These are phyloP conservation scores for Vitis hybrid DNA, from an alignment of 177 flowering plant species.

Conservation along the genomic window DNA sequence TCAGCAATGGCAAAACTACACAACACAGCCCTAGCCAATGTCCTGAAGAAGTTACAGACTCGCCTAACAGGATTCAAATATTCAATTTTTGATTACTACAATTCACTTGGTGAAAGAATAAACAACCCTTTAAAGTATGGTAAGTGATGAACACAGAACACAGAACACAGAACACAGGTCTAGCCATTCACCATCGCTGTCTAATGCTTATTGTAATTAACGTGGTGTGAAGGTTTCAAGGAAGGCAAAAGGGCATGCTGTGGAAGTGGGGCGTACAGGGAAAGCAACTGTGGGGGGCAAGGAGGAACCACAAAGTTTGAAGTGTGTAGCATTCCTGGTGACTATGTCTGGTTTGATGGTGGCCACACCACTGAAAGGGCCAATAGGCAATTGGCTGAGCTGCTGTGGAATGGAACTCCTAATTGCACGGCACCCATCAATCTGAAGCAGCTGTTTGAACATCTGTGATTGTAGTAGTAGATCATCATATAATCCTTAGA, in stretches of 20 bases:
- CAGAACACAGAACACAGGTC: too few relatives aligned
- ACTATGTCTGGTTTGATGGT: conserved; percentile 16
- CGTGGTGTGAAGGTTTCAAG: conserved; percentile 12
- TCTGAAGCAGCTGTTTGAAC: neutral
- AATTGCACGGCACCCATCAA: conserved; percentile 2
- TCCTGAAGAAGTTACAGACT: conserved; percentile 7
- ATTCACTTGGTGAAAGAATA: conserved; percentile 8
- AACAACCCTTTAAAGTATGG: conserved; percentile 10
- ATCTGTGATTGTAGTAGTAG: too few relatives aligned
- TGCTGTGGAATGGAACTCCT: conserved; percentile 9
- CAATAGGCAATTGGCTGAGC: conserved; percentile 5
- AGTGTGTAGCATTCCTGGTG: conserved; percentile 9
- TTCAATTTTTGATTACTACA: conserved; percentile 18
- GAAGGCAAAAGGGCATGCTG: conserved; percentile 14
- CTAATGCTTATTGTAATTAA: neutral
- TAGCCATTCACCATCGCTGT: neutral
- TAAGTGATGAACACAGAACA: neutral
- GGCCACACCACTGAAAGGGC: conserved; percentile 15
- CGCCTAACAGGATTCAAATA: conserved; percentile 8
- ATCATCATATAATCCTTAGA: too few relatives aligned
- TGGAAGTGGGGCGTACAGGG: conserved; percentile 12
- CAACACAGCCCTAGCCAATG: conserved; percentile 11
- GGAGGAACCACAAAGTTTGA: neutral
- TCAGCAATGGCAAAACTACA: conserved; percentile 7
- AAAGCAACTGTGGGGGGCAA: conserved; percentile 9